phyloP scores from a whole-genome alignment of 495 filamentous ascomycete genomes.

The Thermothielavioides terrestris region DNA sequence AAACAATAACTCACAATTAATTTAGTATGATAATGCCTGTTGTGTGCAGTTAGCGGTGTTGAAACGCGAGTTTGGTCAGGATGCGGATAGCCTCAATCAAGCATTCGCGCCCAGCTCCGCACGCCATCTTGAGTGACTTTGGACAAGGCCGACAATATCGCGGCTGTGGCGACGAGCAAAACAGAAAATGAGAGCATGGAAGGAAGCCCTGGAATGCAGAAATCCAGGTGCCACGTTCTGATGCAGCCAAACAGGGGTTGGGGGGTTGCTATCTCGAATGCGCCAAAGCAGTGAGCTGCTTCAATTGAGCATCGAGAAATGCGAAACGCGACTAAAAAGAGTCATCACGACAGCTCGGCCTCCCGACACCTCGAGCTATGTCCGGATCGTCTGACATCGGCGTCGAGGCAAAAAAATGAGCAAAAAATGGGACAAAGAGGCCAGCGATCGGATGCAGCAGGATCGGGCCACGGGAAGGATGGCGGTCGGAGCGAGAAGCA shows the following conservation, averaged over 20 bases:
- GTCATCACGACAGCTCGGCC: slow-evolving; percentile 5
- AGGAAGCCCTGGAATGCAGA: slow-evolving; percentile 18
- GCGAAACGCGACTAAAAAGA: slow-evolving; percentile 21
- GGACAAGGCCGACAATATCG: not conserved
- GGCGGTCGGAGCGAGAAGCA: slow-evolving; percentile 27
- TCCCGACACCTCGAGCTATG: not conserved
- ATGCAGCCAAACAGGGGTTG: slow-evolving; percentile 26
- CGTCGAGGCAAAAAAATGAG: slow-evolving; percentile 10
- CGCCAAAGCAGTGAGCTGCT: slow-evolving; percentile 20
- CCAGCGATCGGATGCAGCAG: not conserved
- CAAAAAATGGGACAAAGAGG: slow-evolving; percentile 18
- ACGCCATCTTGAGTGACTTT: slow-evolving; percentile 21
- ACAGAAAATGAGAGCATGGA: slow-evolving; percentile 1
- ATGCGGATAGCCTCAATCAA: slow-evolving; percentile 39
- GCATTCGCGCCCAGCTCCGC: not conserved
- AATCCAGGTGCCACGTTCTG: slow-evolving; percentile 15
- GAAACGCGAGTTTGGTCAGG: slow-evolving; percentile 8
- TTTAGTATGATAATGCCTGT: too few species aligned
- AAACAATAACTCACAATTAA: too few species aligned
- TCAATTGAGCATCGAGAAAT: slow-evolving; percentile 14
- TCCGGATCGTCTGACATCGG: not conserved
- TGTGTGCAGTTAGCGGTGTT: slow-evolving; percentile 5
- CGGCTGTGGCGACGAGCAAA: not conserved
- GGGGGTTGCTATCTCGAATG: slow-evolving; percentile 23
- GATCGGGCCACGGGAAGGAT: slow-evolving; percentile 2